A percentile compares a stretch with the other conserved stretches of the same genome.
phyloP scores from a whole-genome alignment of 2,329 filamentous ascomycete genomes.

The Hypoxylon sp. region DNA sequence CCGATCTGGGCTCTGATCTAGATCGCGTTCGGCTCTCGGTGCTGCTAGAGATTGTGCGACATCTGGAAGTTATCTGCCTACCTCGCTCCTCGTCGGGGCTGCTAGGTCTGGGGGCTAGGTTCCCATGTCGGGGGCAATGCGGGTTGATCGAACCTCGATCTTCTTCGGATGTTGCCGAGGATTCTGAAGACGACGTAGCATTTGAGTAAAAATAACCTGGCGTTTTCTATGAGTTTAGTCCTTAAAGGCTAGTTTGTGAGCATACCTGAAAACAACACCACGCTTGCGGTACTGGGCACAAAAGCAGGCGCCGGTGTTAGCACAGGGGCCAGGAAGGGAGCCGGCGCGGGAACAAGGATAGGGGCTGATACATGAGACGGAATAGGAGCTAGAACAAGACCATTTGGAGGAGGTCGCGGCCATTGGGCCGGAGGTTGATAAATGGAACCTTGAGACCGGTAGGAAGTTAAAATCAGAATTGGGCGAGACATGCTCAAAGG shows the following conservation, averaged over 20 bases:
- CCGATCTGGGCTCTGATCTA: background rate
- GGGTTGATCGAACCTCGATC: background rate
- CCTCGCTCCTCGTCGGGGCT: background rate
- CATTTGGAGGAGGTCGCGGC: background rate
- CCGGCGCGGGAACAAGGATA: background rate
- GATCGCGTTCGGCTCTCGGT: background rate
- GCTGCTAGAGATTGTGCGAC: background rate
- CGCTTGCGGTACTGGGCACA: background rate
- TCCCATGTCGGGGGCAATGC: background rate
- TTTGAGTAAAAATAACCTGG: background rate
- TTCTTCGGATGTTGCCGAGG: background rate
- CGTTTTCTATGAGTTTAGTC: background rate
- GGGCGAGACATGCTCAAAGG: background rate
- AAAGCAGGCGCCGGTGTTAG: background rate
- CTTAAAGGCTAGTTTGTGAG: background rate
- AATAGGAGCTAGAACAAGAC: background rate
- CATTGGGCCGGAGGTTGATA: background rate
- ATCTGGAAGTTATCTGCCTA: background rate
- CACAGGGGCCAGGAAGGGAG: background rate
- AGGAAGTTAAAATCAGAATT: background rate
- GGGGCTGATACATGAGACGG: background rate
- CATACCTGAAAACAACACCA: background rate
- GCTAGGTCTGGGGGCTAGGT: background rate
- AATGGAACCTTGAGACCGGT: background rate
- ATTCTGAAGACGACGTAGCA: too few species aligned